Percentiles rank a stretch among this genome's conserved stretches.
Evolutionary conservation across 257 asterid genomes (phyloP).

Genomic region (Rubia yunnanensis): DNA sequence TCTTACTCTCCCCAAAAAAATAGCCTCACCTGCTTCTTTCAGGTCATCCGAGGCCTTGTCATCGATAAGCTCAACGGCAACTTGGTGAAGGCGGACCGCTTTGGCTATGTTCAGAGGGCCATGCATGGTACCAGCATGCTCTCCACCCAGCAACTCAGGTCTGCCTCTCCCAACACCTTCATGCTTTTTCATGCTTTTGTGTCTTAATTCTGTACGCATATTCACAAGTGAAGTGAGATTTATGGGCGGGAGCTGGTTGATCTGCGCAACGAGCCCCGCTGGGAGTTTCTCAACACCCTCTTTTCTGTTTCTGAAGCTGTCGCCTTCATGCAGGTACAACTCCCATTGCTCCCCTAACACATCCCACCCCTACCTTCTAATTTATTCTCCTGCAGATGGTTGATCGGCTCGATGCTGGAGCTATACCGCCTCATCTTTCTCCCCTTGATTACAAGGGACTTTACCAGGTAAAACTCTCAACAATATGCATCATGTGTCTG

Average conservation of each 20-base stretch:
- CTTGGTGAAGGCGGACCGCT: conserved; percentile 81
- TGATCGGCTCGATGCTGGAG: conserved; percentile 79
- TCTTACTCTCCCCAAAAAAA: too few species aligned
- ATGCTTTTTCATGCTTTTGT: conserved; percentile 1
- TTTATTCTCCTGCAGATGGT: conserved; percentile 58
- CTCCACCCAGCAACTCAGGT: conserved; percentile 76
- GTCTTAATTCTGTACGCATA: conserved; percentile 27
- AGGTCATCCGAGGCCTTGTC: conserved; percentile 90
- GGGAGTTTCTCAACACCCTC: conserved; percentile 84
- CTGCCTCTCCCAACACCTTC: conserved; percentile 15
- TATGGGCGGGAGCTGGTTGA: conserved; percentile 92
- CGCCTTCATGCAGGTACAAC: conserved; percentile 80
- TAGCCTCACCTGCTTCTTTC: conserved; percentile 14
- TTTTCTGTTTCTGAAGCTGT: conserved; percentile 95
- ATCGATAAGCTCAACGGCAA: conserved; percentile 87
- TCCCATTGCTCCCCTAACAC: too few species aligned
- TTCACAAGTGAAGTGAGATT: conserved; percentile 44
- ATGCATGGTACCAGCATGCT: conserved; percentile 87
- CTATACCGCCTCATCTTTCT: conserved; percentile 48
- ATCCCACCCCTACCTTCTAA: too few species aligned
- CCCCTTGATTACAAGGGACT: conserved; percentile 84
- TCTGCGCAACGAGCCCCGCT: conserved; percentile 75
- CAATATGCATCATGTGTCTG: too few species aligned
- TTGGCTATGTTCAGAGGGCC: conserved; percentile 80
- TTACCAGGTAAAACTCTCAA: conserved; percentile 55